Conservation (phyloP, 805 yeast genomes). For the Metschnikowia anglica region DNA sequence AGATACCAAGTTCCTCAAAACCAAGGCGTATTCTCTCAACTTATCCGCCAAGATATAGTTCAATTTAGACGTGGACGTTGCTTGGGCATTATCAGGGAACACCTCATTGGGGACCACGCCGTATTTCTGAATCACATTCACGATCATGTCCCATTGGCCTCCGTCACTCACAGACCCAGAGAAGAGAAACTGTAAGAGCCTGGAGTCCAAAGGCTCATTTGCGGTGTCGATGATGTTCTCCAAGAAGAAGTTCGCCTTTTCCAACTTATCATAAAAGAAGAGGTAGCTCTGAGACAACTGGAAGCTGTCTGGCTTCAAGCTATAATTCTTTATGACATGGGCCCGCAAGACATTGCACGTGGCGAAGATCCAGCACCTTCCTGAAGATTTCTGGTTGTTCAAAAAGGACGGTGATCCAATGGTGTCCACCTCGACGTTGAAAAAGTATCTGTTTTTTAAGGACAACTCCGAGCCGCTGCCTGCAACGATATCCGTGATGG, state of each 20-base stretch:
- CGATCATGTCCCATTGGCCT: conserved; percentile 85
- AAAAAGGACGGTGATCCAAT: conserved; percentile 37
- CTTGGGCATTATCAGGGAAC: conserved; percentile 67
- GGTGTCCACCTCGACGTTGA: conserved; percentile 36
- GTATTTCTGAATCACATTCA: conserved; percentile 73
- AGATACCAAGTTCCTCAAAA: conserved; percentile 52
- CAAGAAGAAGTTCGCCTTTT: conserved; percentile 76
- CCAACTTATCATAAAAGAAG: conserved; percentile 83
- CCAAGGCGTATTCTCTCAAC: conserved; percentile 75
- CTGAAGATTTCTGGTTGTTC: conserved; percentile 68
- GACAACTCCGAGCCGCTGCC: conserved; percentile 24
- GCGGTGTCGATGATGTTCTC: conserved; percentile 74
- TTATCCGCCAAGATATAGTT: conserved; percentile 65
- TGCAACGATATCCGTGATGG: conserved; percentile 43
- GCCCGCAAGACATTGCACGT: conserved; percentile 71
- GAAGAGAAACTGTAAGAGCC: conserved; percentile 66
- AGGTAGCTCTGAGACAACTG: conserved; percentile 77
- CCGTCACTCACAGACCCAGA: conserved; percentile 75
- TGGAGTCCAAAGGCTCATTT: conserved; percentile 63
- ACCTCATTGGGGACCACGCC: conserved; percentile 75
- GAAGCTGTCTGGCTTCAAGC: conserved; percentile 51
- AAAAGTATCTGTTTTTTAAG: conserved; percentile 32
- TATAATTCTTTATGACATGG: conserved; percentile 58
- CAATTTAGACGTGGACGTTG: conserved; percentile 53
- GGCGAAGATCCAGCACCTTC: conserved; percentile 90